Percentiles rank a stretch among this genome's conserved stretches.
Conservation (phyloP, 352 stramenopile genomes). For the Phytopythium ostracodes region DNA sequence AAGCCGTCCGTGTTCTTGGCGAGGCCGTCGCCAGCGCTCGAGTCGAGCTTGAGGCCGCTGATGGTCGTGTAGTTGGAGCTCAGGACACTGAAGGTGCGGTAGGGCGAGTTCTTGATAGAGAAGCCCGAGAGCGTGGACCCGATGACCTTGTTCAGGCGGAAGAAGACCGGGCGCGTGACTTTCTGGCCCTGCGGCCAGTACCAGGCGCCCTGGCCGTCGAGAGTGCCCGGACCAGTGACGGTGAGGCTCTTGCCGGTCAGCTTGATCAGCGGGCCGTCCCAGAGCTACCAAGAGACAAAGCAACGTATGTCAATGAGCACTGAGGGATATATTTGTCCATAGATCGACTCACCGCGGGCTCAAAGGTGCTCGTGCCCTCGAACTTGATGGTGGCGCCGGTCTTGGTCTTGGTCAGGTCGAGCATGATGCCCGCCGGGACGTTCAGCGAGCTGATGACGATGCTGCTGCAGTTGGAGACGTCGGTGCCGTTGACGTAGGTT, state of each 20-base stretch:
- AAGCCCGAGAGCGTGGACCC: slow-evolving; percentile 15
- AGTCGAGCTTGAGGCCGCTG: slow-evolving; percentile 20
- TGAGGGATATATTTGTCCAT: no score
- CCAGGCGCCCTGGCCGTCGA: slow-evolving; percentile 31
- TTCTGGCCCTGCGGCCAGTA: slow-evolving; percentile 33
- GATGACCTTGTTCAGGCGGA: slow-evolving; percentile 15
- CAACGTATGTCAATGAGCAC: neutral
- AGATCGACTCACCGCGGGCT: slow-evolving; percentile 2
- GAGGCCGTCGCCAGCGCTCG: slow-evolving; percentile 16
- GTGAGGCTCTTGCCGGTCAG: slow-evolving; percentile 23
- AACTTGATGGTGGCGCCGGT: slow-evolving; percentile 29
- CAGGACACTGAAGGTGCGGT: slow-evolving; percentile 21
- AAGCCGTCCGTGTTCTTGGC: slow-evolving; percentile 36
- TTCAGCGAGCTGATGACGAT: slow-evolving; percentile 21
- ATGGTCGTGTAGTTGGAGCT: slow-evolving; percentile 14
- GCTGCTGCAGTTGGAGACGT: slow-evolving; percentile 22
- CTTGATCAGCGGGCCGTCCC: slow-evolving; percentile 26
- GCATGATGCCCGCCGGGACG: slow-evolving; percentile 29
- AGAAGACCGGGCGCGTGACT: slow-evolving; percentile 28
- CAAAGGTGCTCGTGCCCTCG: slow-evolving; percentile 28
- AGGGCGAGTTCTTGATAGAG: slow-evolving; percentile 21
- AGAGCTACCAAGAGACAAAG: slow-evolving; percentile 7
- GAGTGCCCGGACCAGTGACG: slow-evolving; percentile 26
- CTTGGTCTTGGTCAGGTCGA: slow-evolving; percentile 28
- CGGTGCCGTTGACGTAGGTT: slow-evolving; percentile 27